Evolutionary conservation across 148 eudicot genomes (phyloP).

Genomic region (Linanthus parryae): DNA sequence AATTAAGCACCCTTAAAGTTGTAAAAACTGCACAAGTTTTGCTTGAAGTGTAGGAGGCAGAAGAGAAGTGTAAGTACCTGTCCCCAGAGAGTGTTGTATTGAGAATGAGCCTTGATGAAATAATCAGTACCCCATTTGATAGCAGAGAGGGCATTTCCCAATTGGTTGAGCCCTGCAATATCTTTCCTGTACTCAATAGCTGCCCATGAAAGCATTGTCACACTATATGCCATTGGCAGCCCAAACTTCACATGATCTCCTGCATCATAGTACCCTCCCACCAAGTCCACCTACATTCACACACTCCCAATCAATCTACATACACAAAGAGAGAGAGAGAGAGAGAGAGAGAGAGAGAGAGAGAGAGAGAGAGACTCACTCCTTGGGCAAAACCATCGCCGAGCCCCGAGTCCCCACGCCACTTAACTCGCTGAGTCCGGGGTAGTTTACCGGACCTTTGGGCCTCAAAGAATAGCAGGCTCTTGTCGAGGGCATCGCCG

Average conservation of each 20-base stretch:
- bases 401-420: slow-evolving; percentile 74
- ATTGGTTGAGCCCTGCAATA: slow-evolving; percentile 36
- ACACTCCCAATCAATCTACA: too few relatives aligned
- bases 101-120: slow-evolving; percentile 73
- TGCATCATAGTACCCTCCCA: slow-evolving; percentile 94
- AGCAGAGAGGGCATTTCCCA: slow-evolving; percentile 59
- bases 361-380: slow-evolving; percentile 31
- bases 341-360: neutral
- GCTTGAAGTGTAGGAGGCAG: neutral
- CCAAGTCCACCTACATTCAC: slow-evolving; percentile 66
- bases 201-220: slow-evolving; percentile 76
- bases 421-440: slow-evolving; percentile 35
- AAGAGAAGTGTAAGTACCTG: slow-evolving; percentile 27
- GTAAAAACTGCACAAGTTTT: neutral
- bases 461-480: slow-evolving; percentile 71
- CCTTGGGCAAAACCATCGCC: slow-evolving; percentile 53
- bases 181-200: slow-evolving; percentile 45
- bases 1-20: neutral
- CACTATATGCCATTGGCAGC: slow-evolving; percentile 84
- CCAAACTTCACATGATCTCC: slow-evolving; percentile 94
- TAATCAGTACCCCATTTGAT: slow-evolving; percentile 92
- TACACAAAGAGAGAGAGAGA: too few relatives aligned
- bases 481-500: slow-evolving; percentile 57
- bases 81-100: slow-evolving; percentile 65
- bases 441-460: slow-evolving; percentile 80